These are phyloP conservation scores for Ilex asprella DNA, from an alignment of 257 asterid species.

Conservation along the genomic window DNA sequence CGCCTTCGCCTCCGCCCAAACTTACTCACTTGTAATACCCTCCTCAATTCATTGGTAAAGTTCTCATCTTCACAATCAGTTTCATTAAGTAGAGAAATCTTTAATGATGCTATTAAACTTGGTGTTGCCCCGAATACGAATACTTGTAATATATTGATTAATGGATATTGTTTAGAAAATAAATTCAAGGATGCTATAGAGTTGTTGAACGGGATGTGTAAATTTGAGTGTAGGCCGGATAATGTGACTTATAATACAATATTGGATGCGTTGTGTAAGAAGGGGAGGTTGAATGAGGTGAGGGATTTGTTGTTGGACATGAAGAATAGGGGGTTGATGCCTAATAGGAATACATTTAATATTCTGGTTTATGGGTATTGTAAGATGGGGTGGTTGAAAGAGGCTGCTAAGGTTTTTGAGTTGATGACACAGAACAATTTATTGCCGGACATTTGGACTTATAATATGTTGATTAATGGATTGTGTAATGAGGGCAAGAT, in stretches of 20 bases:
- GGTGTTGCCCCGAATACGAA: slow-evolving; percentile 51
- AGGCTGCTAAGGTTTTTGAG: slow-evolving; percentile 60
- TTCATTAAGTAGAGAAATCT: slow-evolving; percentile 39
- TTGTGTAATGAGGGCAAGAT: slow-evolving; percentile 48
- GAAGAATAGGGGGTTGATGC: slow-evolving; percentile 61
- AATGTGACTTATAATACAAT: slow-evolving; percentile 66
- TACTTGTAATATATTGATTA: slow-evolving; percentile 65
- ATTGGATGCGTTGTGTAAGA: slow-evolving; percentile 53
- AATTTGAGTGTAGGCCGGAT: slow-evolving; percentile 49
- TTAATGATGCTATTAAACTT: slow-evolving; percentile 57
- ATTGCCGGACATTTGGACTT: slow-evolving; percentile 68
- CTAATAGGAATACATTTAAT: slow-evolving; percentile 55
- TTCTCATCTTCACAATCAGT: slow-evolving; percentile 41
- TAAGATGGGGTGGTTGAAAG: slow-evolving; percentile 69
- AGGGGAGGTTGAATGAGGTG: slow-evolving; percentile 62
- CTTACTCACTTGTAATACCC: slow-evolving; percentile 40
- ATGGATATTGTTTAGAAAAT: slow-evolving; percentile 56
- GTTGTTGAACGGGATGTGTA: slow-evolving; percentile 48
- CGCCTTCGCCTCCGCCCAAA: slow-evolving; percentile 41
- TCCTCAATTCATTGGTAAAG: slow-evolving; percentile 59
- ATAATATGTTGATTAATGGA: slow-evolving; percentile 64
- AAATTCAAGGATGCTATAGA: slow-evolving; percentile 49
- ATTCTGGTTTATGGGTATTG: slow-evolving; percentile 74
- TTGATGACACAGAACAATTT: slow-evolving; percentile 54
- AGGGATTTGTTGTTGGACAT: slow-evolving; percentile 60